Percentiles rank a stretch among this genome's conserved stretches.
Conservation (phyloP, 352 stramenopile species). For the Phytophthora pinifolia region DNA sequence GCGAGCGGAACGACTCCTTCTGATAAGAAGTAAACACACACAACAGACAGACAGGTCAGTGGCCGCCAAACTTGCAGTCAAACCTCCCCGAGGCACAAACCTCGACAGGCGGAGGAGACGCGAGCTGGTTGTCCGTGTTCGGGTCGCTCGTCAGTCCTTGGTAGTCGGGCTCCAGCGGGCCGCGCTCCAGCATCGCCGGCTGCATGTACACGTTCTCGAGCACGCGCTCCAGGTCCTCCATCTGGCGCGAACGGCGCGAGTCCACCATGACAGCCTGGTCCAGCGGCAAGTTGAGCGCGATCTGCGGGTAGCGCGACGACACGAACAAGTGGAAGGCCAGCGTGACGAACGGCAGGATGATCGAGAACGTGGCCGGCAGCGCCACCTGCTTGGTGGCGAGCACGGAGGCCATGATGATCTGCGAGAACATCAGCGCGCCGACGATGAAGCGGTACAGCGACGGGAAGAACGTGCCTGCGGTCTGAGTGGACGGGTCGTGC, state of each 20-base stretch:
- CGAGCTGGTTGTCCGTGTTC: slow-evolving; percentile 60
- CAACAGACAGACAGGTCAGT: slow-evolving; percentile 22
- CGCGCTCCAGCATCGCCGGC: slow-evolving; percentile 62
- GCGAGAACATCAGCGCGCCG: slow-evolving; percentile 71
- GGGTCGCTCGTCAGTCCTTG: slow-evolving; percentile 65
- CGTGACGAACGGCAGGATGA: slow-evolving; percentile 70
- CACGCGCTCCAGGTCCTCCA: slow-evolving; percentile 53
- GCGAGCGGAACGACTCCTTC: slow-evolving; percentile 37
- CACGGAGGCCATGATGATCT: slow-evolving; percentile 75
- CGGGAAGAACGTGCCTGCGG: slow-evolving; percentile 68
- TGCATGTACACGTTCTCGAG: slow-evolving; percentile 72
- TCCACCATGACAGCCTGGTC: slow-evolving; percentile 78
- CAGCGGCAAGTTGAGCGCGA: slow-evolving; percentile 68
- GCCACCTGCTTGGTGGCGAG: slow-evolving; percentile 78
- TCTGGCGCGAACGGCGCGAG: slow-evolving; percentile 50
- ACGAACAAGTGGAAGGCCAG: slow-evolving; percentile 74
- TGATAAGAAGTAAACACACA: slow-evolving; percentile 14
- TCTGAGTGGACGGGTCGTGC: slow-evolving; percentile 68
- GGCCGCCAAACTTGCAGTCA: not conserved
- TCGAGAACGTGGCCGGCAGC: slow-evolving; percentile 51
- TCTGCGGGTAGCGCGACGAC: slow-evolving; percentile 62
- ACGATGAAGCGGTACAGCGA: slow-evolving; percentile 84
- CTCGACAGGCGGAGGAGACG: slow-evolving; percentile 59
- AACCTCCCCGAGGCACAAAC: slow-evolving; percentile 26
- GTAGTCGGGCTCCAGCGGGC: slow-evolving; percentile 76